Conservation (phyloP, 768 basidiomycete species). For the Kwoniella sp. region DNA sequence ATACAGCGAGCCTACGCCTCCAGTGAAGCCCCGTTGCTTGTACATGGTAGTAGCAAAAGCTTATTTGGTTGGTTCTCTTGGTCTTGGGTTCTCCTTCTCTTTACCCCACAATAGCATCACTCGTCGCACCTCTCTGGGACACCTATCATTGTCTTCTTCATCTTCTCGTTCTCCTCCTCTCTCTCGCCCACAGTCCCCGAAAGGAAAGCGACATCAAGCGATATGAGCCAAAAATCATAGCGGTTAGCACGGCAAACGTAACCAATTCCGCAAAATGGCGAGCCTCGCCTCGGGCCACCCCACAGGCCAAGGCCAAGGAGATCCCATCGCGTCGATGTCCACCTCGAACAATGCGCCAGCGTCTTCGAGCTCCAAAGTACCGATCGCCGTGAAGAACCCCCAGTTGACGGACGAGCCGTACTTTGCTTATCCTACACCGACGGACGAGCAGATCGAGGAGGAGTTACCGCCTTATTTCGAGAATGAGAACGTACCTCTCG, state of each 20-base stretch:
- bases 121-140: neutral
- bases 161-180: neutral
- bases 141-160: neutral
- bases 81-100: neutral
- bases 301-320: neutral
- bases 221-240: neutral
- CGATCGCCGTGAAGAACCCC: conserved; percentile 24
- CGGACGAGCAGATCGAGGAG: conserved; percentile 34
- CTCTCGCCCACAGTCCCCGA: too few relatives aligned
- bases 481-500: conserved; percentile 40
- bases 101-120: neutral
- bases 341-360: neutral
- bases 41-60: too few relatives aligned
- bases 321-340: conserved; percentile 1
- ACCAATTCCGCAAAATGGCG: neutral
- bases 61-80: conserved; percentile 2
- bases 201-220: neutral
- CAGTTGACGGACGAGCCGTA: conserved; percentile 43
- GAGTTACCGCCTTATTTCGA: conserved; percentile 49
- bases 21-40: too few relatives aligned
- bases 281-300: neutral
- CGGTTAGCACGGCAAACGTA: neutral
- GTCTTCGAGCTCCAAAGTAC: neutral
- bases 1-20: too few relatives aligned
- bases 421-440: conserved; percentile 45